phyloP scores from a whole-genome alignment of 1,284 basidiomycete species.

The Albatrellus sp. region DNA sequence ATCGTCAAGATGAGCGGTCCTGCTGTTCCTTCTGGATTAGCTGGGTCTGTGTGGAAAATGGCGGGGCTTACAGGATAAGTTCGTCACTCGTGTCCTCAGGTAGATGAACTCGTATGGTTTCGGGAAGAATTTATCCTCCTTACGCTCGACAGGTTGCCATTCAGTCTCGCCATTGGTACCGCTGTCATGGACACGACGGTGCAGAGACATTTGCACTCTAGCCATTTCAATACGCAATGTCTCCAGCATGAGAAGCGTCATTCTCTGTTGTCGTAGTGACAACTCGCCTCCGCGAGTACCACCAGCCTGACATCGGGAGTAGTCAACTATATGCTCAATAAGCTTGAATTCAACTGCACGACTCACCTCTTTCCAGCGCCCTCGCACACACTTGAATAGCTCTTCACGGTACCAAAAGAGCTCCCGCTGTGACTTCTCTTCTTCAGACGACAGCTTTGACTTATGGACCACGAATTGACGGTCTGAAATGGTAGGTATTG shows the following conservation, averaged over 20 bases:
- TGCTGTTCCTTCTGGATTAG: constrained; percentile 21
- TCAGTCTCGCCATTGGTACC: constrained; percentile 14
- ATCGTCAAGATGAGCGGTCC: constrained; percentile 37
- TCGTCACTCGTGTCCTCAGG: constrained; percentile 42
- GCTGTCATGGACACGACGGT: constrained; percentile 17
- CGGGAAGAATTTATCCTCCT: constrained; percentile 32
- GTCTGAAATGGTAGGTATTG: constrained; percentile 77
- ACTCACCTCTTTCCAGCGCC: constrained; percentile 75
- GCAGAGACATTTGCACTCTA: constrained; percentile 45
- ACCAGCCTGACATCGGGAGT: constrained; percentile 39
- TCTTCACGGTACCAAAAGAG: constrained; percentile 93
- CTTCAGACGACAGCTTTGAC: constrained; percentile 43
- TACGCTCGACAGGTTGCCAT: constrained; percentile 12
- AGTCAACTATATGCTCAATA: background rate
- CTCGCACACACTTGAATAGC: constrained; percentile 56
- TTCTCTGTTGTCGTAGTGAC: constrained; percentile 61
- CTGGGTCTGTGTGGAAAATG: background rate
- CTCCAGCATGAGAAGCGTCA: constrained; percentile 69
- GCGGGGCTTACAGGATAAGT: constrained; percentile 39
- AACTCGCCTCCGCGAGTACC: constrained; percentile 65
- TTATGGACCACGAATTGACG: constrained; percentile 90
- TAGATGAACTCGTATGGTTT: constrained; percentile 47
- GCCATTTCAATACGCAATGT: constrained; percentile 54
- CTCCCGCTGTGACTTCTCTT: constrained; percentile 55
- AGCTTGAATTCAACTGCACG: background rate